Conservation (phyloP, 2,329 filamentous ascomycete species). For the Exophiala xenobiotica region DNA sequence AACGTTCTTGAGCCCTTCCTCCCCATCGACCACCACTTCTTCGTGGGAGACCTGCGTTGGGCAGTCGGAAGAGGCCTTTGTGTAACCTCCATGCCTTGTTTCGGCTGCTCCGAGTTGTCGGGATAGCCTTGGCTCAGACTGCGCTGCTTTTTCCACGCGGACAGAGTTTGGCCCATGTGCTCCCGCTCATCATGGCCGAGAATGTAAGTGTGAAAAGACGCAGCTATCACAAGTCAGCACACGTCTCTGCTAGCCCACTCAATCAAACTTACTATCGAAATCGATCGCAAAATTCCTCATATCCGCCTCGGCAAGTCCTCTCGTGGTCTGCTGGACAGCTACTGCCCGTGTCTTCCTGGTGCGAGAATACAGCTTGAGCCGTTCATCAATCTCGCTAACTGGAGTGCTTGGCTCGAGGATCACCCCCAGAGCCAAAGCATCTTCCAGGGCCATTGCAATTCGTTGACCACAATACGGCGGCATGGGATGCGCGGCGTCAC, state of each 20-base stretch:
- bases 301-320: constrained; percentile 32
- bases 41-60: background rate
- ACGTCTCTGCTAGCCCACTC: background rate
- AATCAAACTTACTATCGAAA: constrained; percentile 8
- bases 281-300: constrained; percentile 6
- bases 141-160: background rate
- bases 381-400: constrained; percentile 50
- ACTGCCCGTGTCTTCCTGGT: constrained; percentile 59
- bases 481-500: constrained; percentile 27
- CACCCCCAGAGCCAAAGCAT: constrained; percentile 53
- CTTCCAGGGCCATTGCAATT: constrained; percentile 24
- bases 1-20: background rate
- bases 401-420: constrained; percentile 53
- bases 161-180: background rate
- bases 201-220: constrained; percentile 1
- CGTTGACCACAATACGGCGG: constrained; percentile 26
- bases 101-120: background rate
- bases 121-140: background rate
- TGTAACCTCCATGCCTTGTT: too few relatives aligned
- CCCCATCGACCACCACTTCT: constrained; percentile 1
- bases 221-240: background rate
- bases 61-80: too few relatives aligned
- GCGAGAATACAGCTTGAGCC: constrained; percentile 60
- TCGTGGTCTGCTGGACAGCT: constrained; percentile 58
- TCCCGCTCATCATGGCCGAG: background rate